These are phyloP conservation scores for Polyporus tsugae DNA, from an alignment of 1,284 basidiomycete genomes.

Conservation along the genomic window DNA sequence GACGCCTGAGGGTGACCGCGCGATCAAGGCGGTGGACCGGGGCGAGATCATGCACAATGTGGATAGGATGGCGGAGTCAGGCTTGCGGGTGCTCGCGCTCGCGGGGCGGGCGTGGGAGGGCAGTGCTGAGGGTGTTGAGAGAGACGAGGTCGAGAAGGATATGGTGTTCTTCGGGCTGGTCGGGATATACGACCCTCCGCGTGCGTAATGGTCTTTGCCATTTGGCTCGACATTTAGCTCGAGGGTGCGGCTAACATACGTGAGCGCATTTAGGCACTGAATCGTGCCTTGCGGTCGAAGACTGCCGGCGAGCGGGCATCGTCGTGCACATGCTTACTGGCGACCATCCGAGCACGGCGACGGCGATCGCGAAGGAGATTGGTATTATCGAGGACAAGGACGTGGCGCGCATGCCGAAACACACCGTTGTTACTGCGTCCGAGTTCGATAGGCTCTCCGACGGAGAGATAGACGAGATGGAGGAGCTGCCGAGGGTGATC, in stretches of 20 bases:
- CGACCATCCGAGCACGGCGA: constrained; percentile 51
- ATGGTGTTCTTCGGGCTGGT: background rate
- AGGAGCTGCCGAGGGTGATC: constrained; percentile 63
- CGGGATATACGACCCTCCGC: background rate
- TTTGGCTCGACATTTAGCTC: too few species aligned
- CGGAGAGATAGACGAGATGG: constrained; percentile 64
- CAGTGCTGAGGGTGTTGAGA: background rate
- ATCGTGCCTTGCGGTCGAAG: constrained; percentile 65
- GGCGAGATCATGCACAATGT: background rate
- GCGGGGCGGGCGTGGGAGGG: background rate
- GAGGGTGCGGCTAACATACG: background rate
- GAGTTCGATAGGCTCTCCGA: constrained; percentile 47
- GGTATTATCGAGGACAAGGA: constrained; percentile 53
- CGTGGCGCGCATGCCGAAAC: background rate
- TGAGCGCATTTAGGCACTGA: constrained; percentile 36
- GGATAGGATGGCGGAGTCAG: background rate
- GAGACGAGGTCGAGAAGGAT: background rate
- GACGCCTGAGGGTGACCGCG: background rate
- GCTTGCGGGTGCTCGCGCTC: background rate
- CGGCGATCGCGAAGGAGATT: constrained; percentile 53
- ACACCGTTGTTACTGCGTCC: background rate
- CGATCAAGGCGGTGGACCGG: background rate
- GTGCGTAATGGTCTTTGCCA: background rate
- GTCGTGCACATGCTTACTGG: constrained; percentile 69
- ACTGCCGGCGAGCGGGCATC: constrained; percentile 71